Evolutionary conservation across 306 rosid species (phyloP).

Genomic region (Malus sylvestris): DNA sequence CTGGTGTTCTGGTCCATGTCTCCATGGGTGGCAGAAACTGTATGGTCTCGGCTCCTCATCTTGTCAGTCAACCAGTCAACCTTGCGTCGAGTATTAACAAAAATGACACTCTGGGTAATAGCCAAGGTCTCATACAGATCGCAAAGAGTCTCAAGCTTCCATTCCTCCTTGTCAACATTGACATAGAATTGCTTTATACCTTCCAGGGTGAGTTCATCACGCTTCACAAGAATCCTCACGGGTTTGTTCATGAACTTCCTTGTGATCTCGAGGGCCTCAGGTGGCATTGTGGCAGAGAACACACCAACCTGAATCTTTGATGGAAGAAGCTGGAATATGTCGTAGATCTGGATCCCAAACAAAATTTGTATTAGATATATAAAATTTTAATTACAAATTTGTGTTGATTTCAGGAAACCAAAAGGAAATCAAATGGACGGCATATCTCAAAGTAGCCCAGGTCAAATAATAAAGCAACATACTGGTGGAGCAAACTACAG

Average conservation of each 20-base stretch:
- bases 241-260: slow-evolving; percentile 82
- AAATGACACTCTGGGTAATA: slow-evolving; percentile 78
- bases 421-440: background rate
- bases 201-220: slow-evolving; percentile 79
- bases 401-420: background rate
- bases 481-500: background rate
- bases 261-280: slow-evolving; percentile 84
- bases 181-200: slow-evolving; percentile 77
- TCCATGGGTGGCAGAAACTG: slow-evolving; percentile 83
- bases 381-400: background rate
- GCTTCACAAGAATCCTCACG: slow-evolving; percentile 84
- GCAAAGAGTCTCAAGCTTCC: slow-evolving; percentile 76
- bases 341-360: slow-evolving; percentile 54
- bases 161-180: slow-evolving; percentile 66
- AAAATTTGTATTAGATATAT: background rate
- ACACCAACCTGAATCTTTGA: slow-evolving; percentile 72
- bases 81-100: slow-evolving; percentile 79
- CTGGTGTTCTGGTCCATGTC: slow-evolving; percentile 89
- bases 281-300: slow-evolving; percentile 84
- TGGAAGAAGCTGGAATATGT: slow-evolving; percentile 73
- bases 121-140: slow-evolving; percentile 73
- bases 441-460: background rate
- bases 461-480: background rate
- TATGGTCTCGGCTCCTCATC: slow-evolving; percentile 79
- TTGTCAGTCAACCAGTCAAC: slow-evolving; percentile 87